These are phyloP conservation scores for Phalaenopsis aphrodite DNA, from an alignment of 106 monocot species.

Conservation along the genomic window DNA sequence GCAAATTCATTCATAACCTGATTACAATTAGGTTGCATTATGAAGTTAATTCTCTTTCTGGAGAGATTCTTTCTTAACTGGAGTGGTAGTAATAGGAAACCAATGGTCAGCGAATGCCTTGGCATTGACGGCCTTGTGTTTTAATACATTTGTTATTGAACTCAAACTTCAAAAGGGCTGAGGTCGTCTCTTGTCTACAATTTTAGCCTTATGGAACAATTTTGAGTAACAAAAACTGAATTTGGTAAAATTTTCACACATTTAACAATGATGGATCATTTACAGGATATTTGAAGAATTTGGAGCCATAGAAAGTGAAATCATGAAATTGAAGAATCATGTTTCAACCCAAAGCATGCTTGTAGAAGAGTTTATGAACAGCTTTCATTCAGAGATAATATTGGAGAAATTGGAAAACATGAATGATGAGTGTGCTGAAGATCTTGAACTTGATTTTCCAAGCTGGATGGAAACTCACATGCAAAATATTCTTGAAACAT, in stretches of 20 bases:
- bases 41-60: background rate
- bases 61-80: background rate
- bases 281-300: constrained; percentile 46
- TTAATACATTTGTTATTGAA: background rate
- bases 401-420: constrained; percentile 3
- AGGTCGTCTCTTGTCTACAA: background rate
- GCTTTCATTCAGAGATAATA: constrained; percentile 11
- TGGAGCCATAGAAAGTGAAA: constrained; percentile 16
- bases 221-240: constrained; percentile 1
- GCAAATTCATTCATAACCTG: background rate
- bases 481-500: constrained; percentile 22
- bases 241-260: constrained; percentile 1
- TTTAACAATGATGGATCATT: constrained; percentile 6
- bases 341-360: constrained; percentile 29
- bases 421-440: constrained; percentile 8
- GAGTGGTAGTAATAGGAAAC: background rate
- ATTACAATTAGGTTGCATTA: background rate
- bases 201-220: background rate
- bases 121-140: background rate
- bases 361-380: constrained; percentile 19
- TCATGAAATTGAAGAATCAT: constrained; percentile 25
- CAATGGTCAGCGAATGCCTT: background rate
- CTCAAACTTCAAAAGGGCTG: background rate
- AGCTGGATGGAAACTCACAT: constrained; percentile 5
- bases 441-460: constrained; percentile 15